These are phyloP conservation scores for Daldinia grandis DNA, from an alignment of 495 filamentous ascomycete species.

Conservation along the genomic window DNA sequence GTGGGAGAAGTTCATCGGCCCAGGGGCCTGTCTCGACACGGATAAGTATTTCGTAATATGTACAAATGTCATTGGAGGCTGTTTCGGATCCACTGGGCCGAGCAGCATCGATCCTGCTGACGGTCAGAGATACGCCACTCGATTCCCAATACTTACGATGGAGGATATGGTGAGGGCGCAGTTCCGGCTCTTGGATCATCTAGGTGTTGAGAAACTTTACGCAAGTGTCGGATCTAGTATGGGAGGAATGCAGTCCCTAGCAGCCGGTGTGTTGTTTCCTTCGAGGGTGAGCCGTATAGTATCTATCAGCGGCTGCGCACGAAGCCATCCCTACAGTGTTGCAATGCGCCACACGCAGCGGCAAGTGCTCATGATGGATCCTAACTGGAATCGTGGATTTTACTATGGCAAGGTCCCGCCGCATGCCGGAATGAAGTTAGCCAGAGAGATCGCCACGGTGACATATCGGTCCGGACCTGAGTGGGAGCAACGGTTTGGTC, in stretches of 20 bases:
- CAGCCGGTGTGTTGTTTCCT: conserved; percentile 87
- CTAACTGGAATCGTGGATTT: conserved; percentile 95
- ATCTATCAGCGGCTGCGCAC: conserved; percentile 91
- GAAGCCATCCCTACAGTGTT: conserved; percentile 97
- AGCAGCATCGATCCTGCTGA: conserved; percentile 88
- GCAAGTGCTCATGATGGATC: conserved; percentile 98
- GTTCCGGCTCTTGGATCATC: conserved; percentile 83
- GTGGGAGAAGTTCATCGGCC: conserved; percentile 99
- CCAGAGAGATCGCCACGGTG: conserved; percentile 95
- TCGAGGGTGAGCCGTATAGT: conserved; percentile 82
- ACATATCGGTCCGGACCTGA: conserved; percentile 97
- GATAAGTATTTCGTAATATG: conserved; percentile 92
- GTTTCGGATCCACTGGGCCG: conserved; percentile 95
- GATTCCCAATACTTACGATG: conserved; percentile 96
- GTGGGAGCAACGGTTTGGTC: conserved; percentile 95
- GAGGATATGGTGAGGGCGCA: conserved; percentile 98
- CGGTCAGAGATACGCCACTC: conserved; percentile 87
- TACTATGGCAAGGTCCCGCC: conserved; percentile 92
- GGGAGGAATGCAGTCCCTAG: conserved; percentile 97
- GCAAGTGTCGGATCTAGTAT: conserved; percentile 96
- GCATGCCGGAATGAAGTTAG: conserved; percentile 96
- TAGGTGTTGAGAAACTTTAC: conserved; percentile 83
- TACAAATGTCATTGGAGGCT: conserved; percentile 96
- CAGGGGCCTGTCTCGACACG: conserved; percentile 85
- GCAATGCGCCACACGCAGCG: conserved; percentile 99